Conservation (phyloP, 2,329 filamentous ascomycete species). For the Dothideomycetes sp. region DNA sequence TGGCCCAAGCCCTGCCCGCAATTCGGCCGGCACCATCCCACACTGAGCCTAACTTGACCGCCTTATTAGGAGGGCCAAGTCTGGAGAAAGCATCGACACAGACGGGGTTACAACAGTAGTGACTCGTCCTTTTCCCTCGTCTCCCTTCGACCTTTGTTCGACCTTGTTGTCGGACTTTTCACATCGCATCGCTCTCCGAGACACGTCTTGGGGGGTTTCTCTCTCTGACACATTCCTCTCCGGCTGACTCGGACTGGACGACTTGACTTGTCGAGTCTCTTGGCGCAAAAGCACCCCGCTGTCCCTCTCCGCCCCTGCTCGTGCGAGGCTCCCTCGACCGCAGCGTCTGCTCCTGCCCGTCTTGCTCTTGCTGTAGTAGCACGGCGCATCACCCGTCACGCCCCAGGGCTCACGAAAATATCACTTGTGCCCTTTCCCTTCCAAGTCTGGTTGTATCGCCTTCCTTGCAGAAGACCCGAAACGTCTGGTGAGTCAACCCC, state of each 20-base stretch:
- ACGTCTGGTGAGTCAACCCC: slow-evolving; percentile 1
- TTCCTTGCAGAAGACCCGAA: slow-evolving; percentile 2
- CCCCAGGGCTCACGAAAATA: slow-evolving; percentile 1
- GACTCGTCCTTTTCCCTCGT: slow-evolving; percentile 7
- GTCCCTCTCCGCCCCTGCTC: slow-evolving; percentile 11
- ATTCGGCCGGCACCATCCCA: slow-evolving; percentile 4
- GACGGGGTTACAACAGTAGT: slow-evolving; percentile 9
- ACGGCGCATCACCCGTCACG: slow-evolving; percentile 9
- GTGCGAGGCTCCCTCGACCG: slow-evolving; percentile 8
- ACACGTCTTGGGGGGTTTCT: slow-evolving; percentile 7
- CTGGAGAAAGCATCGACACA: slow-evolving; percentile 13
- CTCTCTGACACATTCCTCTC: slow-evolving; percentile 13
- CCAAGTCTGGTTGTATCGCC: slow-evolving; percentile 1
- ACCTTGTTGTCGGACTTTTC: neutral
- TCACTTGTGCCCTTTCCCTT: slow-evolving; percentile 1
- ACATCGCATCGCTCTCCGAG: neutral
- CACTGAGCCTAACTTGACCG: slow-evolving; percentile 9
- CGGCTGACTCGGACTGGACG: slow-evolving; percentile 11
- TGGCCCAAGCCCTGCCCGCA: slow-evolving; percentile 1
- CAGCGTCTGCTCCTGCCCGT: slow-evolving; percentile 6
- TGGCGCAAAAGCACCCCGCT: slow-evolving; percentile 11
- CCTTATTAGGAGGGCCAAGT: slow-evolving; percentile 10
- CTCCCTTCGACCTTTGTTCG: slow-evolving; percentile 1
- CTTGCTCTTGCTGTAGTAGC: slow-evolving; percentile 7
- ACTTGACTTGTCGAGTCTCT: slow-evolving; percentile 2